These are phyloP conservation scores for Cucurbitaria berberidis DNA, from an alignment of 2,329 filamentous ascomycete genomes.

Conservation along the genomic window DNA sequence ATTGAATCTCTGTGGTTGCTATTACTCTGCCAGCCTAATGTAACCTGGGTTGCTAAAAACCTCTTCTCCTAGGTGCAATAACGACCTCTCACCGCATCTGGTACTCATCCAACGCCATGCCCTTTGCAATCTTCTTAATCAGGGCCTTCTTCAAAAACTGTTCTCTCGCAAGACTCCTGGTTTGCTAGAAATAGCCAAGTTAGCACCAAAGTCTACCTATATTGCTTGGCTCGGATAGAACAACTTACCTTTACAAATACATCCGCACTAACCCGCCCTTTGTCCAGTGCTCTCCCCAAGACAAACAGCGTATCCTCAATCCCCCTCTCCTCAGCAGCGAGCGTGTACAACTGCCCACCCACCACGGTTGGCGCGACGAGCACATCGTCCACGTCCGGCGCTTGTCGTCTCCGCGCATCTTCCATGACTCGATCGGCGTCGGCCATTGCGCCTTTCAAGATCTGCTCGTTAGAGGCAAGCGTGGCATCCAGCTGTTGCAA, in stretches of 20 bases:
- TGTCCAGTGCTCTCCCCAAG: slow-evolving; percentile 75
- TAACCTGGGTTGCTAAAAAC: background rate
- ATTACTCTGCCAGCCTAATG: background rate
- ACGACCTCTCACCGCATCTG: slow-evolving; percentile 36
- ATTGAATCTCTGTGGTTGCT: background rate
- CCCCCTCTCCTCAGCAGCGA: slow-evolving; percentile 87
- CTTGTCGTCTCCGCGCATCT: slow-evolving; percentile 69
- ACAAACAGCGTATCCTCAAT: slow-evolving; percentile 87
- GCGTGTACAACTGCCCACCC: slow-evolving; percentile 86
- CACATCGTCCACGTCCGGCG: slow-evolving; percentile 85
- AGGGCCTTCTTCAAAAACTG: slow-evolving; percentile 85
- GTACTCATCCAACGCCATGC: slow-evolving; percentile 69
- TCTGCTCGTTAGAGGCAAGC: slow-evolving; percentile 76
- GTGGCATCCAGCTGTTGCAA: slow-evolving; percentile 73
- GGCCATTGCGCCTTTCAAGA: slow-evolving; percentile 76
- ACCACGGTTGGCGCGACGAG: slow-evolving; percentile 94
- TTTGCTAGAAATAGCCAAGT: slow-evolving; percentile 53
- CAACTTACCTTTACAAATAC: slow-evolving; percentile 73
- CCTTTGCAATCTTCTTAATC: slow-evolving; percentile 75
- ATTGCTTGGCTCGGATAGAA: background rate
- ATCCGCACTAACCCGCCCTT: slow-evolving; percentile 71
- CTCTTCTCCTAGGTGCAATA: background rate
- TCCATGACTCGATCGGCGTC: slow-evolving; percentile 81
- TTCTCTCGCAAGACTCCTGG: slow-evolving; percentile 74
- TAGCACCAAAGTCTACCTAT: slow-evolving; percentile 7